Conservation (phyloP, 2,329 filamentous ascomycete genomes). For the Talaromyces albobiverticillius region DNA sequence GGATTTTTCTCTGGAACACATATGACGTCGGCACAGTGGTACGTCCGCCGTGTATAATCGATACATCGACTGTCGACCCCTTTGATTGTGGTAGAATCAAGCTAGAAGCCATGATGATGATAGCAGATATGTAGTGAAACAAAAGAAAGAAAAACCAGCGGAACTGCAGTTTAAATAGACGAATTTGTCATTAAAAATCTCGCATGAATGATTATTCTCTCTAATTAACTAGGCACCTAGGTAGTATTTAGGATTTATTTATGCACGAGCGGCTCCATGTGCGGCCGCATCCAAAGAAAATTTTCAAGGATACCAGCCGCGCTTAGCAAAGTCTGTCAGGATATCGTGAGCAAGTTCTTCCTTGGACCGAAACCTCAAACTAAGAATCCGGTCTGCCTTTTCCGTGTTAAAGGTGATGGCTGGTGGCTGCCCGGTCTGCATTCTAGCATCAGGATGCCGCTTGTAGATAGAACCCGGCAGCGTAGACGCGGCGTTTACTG, state of each 20-base stretch:
- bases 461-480: neutral
- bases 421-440: no score
- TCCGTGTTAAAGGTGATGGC: neutral
- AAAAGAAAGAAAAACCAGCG: no score
- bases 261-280: no score
- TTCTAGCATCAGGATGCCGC: neutral
- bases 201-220: no score
- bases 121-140: no score
- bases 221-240: no score
- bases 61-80: conserved; percentile 4
- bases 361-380: neutral
- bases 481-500: neutral
- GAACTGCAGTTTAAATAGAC: no score
- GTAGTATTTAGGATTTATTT: no score
- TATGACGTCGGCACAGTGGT: neutral
- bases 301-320: neutral
- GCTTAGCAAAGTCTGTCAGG: neutral
- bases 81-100: neutral
- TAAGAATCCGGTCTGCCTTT: neutral
- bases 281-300: no score
- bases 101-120: neutral
- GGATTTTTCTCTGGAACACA: neutral
- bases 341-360: neutral
- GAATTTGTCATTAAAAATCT: no score
- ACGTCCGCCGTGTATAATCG: neutral